Percentiles rank a stretch among this genome's conserved stretches.
These are phyloP conservation scores for Closterium sp. DNA, from an alignment of 139 green algal species.

Conservation along the genomic window DNA sequence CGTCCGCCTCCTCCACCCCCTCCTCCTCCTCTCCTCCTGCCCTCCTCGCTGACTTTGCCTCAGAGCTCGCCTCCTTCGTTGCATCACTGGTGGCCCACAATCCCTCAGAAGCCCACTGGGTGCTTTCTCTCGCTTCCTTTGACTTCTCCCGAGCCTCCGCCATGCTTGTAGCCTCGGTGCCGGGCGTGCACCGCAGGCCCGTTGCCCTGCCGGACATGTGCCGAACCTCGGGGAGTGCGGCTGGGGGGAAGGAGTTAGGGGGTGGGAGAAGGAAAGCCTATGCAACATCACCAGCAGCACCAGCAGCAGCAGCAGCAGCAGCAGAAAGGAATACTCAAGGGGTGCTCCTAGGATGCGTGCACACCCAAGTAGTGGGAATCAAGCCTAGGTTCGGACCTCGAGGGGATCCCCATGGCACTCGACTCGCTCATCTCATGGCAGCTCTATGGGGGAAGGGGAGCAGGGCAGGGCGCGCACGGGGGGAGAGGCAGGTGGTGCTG, in stretches of 20 bases:
- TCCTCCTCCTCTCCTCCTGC: neutral
- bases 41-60: neutral
- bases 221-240: neutral
- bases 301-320: neutral
- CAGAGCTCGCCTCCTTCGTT: constrained; percentile 11
- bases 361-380: neutral
- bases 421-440: neutral
- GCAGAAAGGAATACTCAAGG: neutral
- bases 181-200: neutral
- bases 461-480: neutral
- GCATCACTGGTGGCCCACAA: neutral
- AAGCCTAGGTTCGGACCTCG: neutral
- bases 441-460: neutral
- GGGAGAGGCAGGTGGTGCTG: neutral
- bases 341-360: neutral
- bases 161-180: constrained; percentile 9
- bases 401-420: neutral
- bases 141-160: constrained; percentile 2
- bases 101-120: constrained; percentile 2
- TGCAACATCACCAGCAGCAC: neutral
- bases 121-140: neutral
- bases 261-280: neutral
- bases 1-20: neutral
- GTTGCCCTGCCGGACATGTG: neutral
- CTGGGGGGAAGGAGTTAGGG: neutral